A percentile compares a stretch with the other conserved stretches of the same genome.
Conservation (phyloP, 768 basidiomycete genomes). For the Wakefieldia striispora region DNA sequence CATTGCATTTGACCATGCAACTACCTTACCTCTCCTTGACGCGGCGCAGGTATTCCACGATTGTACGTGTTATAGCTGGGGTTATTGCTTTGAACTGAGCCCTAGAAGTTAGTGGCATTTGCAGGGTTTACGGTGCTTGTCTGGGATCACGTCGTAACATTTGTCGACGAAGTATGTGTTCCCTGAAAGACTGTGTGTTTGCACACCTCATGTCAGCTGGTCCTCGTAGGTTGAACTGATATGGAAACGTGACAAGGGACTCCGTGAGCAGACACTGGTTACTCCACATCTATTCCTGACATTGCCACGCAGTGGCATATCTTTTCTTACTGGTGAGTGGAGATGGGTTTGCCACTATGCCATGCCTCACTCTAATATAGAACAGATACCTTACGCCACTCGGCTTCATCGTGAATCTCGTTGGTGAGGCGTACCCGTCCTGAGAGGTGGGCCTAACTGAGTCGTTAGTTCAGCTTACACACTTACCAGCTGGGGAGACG, state of each 20-base stretch:
- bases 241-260: slow-evolving; percentile 37
- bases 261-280: slow-evolving; percentile 26
- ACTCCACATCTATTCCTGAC: not conserved
- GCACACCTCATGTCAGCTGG: not conserved
- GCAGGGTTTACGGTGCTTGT: slow-evolving; percentile 49
- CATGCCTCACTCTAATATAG: slow-evolving; percentile 28
- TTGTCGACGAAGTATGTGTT: slow-evolving; percentile 35
- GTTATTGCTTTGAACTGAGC: not conserved
- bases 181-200: not conserved
- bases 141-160: slow-evolving; percentile 44
- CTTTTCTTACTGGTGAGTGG: slow-evolving; percentile 38
- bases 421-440: slow-evolving; percentile 22
- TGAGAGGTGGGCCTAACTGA: not conserved
- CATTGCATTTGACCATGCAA: not conserved
- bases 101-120: slow-evolving; percentile 47
- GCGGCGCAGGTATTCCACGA: slow-evolving; percentile 2
- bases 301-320: slow-evolving; percentile 25
- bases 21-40: not conserved
- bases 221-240: slow-evolving; percentile 33
- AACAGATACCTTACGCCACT: slow-evolving; percentile 66
- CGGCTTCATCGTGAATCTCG: slow-evolving; percentile 57
- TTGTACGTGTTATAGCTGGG: slow-evolving; percentile 3
- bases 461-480: slow-evolving; percentile 10
- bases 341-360: not conserved
- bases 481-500: slow-evolving; percentile 11